Evolutionary conservation across 2,329 filamentous ascomycete genomes (phyloP).

Genomic region (Sporothrix inflata): DNA sequence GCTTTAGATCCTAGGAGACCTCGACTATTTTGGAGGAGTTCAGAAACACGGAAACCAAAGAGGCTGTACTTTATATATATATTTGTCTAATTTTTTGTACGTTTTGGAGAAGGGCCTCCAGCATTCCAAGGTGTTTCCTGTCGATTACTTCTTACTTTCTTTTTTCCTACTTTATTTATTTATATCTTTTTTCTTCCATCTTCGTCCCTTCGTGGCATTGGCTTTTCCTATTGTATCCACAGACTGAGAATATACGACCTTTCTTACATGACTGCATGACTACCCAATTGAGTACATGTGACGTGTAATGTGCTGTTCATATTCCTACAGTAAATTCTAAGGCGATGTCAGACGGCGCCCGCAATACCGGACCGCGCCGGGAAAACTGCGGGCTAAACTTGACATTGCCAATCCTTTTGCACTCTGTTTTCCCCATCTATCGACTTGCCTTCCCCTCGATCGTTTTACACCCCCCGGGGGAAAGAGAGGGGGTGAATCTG

Average conservation of each 20-base stretch:
- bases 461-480: not conserved
- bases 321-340: not conserved
- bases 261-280: not conserved
- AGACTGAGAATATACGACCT: slow-evolving; percentile 7
- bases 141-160: not conserved
- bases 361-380: slow-evolving; percentile 9
- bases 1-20: not conserved
- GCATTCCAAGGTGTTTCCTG: slow-evolving; percentile 17
- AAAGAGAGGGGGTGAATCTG: not conserved
- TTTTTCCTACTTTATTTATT: slow-evolving; percentile 3
- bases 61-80: slow-evolving; percentile 5
- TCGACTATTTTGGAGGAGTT: not conserved
- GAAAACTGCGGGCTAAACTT: slow-evolving; percentile 5
- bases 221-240: not conserved
- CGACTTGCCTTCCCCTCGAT: not conserved
- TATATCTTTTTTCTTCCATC: not conserved
- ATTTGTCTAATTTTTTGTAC: slow-evolving; percentile 4
- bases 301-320: not conserved
- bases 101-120: not conserved
- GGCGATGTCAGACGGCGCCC: not conserved
- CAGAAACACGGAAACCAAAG: slow-evolving; percentile 18
- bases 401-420: not conserved
- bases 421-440: not conserved
- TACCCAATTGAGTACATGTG: not conserved
- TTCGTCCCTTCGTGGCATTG: not conserved